Base-by-base conservation (phyloP, 345 rosid genomes). In the Litchi chinensis region DNA sequence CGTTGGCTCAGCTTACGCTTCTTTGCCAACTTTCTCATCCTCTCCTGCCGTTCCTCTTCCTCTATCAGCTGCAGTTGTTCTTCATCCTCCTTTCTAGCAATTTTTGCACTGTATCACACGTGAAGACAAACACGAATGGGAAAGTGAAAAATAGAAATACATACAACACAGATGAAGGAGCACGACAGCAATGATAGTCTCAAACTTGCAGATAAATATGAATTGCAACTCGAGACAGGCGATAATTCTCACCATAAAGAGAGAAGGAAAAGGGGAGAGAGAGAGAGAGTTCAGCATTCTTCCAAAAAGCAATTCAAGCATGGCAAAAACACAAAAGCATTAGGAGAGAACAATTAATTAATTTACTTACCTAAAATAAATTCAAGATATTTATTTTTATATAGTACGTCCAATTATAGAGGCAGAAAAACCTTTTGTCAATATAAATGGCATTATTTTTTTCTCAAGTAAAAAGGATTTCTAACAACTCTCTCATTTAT, bases 61-160 rank as follows among this genome's bases (percentile, higher is more conserved):
- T 77, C 93, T 21, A 91, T 80, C 72, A 90, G 79, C 4, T 78
- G 73, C n/a, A 85, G 87, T 78, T 91, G 89, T 57, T 87, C 91
- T 75, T 93, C 93, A 43, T 93, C 99, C 80, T 93, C 98, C 76
- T 85, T 37, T 71, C 77, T 84, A 3, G 96, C 97, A 15, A 95
- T 88, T 78, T 77, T 84, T 18, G 88, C 91, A 84, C 98, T 95
- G 90, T 70, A 80, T 67, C 73, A 57, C 70, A 62, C 9, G 60
- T n/a, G 11, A 72, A 40, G 32, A 21, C 40, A 40, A 8, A 43
- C 54, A 63, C 9, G 69, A 32, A 21, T 10, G 10, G 11, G 1
- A 18, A n/a, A 50, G 56, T 50, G 3, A 19, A 50, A 50, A 50
- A 50, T 16, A 16, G 9, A 32, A 32, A 32, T 3, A 32, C 37